Conservation (phyloP, 2,329 filamentous ascomycete genomes). For the Tolypocladium tropicale region DNA sequence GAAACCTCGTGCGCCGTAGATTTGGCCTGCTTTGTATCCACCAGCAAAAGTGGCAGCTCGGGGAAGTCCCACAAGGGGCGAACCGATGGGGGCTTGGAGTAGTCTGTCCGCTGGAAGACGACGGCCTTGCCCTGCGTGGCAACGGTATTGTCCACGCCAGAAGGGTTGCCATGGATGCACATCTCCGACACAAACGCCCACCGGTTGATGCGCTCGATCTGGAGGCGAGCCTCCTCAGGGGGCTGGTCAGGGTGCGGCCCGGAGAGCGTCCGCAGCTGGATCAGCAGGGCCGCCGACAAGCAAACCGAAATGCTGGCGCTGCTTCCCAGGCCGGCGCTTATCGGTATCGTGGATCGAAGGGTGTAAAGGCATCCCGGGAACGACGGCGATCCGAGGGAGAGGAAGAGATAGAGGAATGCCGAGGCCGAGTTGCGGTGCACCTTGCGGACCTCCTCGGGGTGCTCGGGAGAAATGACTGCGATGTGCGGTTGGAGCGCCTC, state of each 20-base stretch:
- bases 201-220: constrained; percentile 90
- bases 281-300: constrained; percentile 68
- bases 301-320: constrained; percentile 94
- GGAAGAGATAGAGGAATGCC: constrained; percentile 85
- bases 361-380: constrained; percentile 82
- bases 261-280: constrained; percentile 80
- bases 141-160: constrained; percentile 94
- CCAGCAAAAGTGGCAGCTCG: constrained; percentile 77
- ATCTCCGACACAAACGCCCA: constrained; percentile 98
- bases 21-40: constrained; percentile 81
- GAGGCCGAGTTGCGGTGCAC: constrained; percentile 74
- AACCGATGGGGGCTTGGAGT: constrained; percentile 66
- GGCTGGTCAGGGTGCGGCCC: constrained; percentile 91
- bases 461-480: constrained; percentile 53
- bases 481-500: constrained; percentile 74
- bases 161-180: constrained; percentile 95
- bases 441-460: constrained; percentile 64
- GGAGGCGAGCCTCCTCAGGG: constrained; percentile 72
- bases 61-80: constrained; percentile 77
- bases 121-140: constrained; percentile 90
- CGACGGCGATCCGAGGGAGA: constrained; percentile 70
- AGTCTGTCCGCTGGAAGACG: constrained; percentile 73
- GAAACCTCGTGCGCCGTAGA: constrained; percentile 78
- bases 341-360: constrained; percentile 85
- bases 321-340: constrained; percentile 82